Conservation (phyloP, 2,329 filamentous ascomycete species). For the Ceratocystis huliohia region DNA sequence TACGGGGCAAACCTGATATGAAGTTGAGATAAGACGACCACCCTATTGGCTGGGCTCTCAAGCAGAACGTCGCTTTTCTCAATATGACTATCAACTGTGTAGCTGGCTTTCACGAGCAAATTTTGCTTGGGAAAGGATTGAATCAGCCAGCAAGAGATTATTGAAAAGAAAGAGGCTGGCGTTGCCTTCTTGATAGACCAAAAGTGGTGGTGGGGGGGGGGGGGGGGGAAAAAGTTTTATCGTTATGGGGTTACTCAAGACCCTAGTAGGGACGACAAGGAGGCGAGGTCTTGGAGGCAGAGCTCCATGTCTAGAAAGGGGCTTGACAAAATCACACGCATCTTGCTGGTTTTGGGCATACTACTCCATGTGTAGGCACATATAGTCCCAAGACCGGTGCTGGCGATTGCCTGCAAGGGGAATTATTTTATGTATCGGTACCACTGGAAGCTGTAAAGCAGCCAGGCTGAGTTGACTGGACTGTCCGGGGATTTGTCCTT, state of each 20-base stretch:
- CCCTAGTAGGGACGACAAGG: not conserved
- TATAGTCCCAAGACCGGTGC: not conserved
- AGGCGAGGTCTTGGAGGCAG: not conserved
- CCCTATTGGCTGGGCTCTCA: not conserved
- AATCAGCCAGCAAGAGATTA: not conserved
- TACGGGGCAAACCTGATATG: not conserved
- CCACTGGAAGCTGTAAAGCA: not conserved
- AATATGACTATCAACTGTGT: not conserved
- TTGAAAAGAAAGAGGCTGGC: constrained; percentile 18
- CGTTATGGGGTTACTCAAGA: constrained; percentile 2
- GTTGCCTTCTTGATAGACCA: constrained; percentile 14
- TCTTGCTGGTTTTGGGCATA: not conserved
- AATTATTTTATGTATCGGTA: not conserved
- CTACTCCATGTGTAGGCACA: not conserved
- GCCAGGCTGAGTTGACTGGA: not conserved
- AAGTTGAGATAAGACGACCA: not conserved
- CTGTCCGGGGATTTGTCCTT: not conserved
- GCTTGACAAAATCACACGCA: not conserved
- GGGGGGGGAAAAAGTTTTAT: constrained; percentile 18
- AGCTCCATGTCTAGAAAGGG: not conserved
- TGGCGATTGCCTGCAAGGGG: not conserved
- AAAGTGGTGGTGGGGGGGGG: not conserved
- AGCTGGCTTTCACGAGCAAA: not conserved
- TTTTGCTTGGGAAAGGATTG: not conserved
- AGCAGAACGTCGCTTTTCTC: no score